Evolutionary conservation across 2,329 filamentous ascomycete genomes (phyloP).

Genomic region (Penicillium sp.): DNA sequence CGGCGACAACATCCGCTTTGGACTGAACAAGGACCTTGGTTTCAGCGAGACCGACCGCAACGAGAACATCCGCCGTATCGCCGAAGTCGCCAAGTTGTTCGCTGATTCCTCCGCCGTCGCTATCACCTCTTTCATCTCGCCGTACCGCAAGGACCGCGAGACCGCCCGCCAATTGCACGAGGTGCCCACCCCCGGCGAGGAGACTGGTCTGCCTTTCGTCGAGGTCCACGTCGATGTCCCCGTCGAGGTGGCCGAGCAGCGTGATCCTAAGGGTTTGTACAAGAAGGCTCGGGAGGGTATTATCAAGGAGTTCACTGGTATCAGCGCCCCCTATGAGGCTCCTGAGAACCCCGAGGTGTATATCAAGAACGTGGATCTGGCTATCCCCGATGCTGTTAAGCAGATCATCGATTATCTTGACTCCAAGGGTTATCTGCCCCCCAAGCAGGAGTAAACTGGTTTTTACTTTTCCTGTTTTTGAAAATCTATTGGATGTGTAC

Average conservation of each 20-base stretch:
- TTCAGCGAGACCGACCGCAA: conserved; percentile 92
- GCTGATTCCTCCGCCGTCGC: conserved; percentile 86
- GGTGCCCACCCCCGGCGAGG: conserved; percentile 60
- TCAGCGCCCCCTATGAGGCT: conserved; percentile 92
- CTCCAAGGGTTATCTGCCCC: conserved; percentile 64
- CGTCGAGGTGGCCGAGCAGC: conserved; percentile 87
- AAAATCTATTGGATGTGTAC: not conserved
- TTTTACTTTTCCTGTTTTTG: conserved; percentile 4
- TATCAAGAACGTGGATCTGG: conserved; percentile 78
- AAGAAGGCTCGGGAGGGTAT: conserved; percentile 93
- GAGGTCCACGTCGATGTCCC: conserved; percentile 94
- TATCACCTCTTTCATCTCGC: conserved; percentile 95
- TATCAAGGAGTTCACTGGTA: conserved; percentile 97
- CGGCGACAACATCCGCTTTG: conserved; percentile 97
- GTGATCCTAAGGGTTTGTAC: conserved; percentile 96
- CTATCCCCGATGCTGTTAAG: conserved; percentile 84
- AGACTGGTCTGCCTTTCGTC: conserved; percentile 76
- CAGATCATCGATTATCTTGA: conserved; percentile 81
- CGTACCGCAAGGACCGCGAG: conserved; percentile 84
- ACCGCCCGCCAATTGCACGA: conserved; percentile 80
- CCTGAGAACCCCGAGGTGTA: conserved; percentile 84
- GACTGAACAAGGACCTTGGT: conserved; percentile 95
- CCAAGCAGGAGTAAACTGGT: conserved; percentile 39
- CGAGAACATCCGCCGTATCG: conserved; percentile 97
- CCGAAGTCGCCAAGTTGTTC: conserved; percentile 95